phyloP scores from a whole-genome alignment of 1,284 basidiomycete genomes.

The Naganishia sp. region DNA sequence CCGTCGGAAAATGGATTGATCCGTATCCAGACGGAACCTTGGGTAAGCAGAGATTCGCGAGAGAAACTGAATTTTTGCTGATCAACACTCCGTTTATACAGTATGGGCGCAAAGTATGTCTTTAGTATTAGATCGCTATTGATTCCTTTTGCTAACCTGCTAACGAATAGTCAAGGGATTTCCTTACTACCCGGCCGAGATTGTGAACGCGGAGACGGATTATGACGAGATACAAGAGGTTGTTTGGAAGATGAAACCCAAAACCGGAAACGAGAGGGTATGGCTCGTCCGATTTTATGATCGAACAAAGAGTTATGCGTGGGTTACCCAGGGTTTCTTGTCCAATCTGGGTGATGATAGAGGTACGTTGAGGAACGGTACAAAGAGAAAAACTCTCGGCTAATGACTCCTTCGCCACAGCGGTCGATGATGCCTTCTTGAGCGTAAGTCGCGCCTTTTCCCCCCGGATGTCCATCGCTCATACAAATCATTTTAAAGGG shows the following conservation, averaged over 20 bases:
- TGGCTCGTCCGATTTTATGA: constrained; percentile 71
- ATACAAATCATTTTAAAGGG: not conserved
- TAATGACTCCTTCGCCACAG: not conserved
- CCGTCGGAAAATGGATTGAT: constrained; percentile 33
- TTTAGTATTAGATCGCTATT: not conserved
- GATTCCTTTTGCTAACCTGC: not conserved
- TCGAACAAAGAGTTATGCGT: constrained; percentile 63
- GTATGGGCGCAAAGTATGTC: constrained; percentile 26
- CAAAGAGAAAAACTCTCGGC: not conserved
- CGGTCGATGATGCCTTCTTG: constrained; percentile 16
- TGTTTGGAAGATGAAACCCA: constrained; percentile 56
- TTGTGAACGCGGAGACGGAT: constrained; percentile 52
- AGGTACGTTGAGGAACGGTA: constrained; percentile 53
- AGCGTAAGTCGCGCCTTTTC: constrained; percentile 1
- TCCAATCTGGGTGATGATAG: constrained; percentile 62
- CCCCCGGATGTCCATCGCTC: not conserved
- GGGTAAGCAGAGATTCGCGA: constrained; percentile 38
- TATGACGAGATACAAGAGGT: constrained; percentile 59
- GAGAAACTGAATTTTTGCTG: not conserved
- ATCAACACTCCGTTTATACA: not conserved
- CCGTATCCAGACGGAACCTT: constrained; percentile 44
- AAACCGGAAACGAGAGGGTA: constrained; percentile 34
- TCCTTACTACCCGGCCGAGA: constrained; percentile 54
- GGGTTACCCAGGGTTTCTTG: constrained; percentile 59
- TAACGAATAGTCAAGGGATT: constrained; percentile 39